phyloP scores from a whole-genome alignment of 208 protist species.

The Tritrichomonas musculus region DNA sequence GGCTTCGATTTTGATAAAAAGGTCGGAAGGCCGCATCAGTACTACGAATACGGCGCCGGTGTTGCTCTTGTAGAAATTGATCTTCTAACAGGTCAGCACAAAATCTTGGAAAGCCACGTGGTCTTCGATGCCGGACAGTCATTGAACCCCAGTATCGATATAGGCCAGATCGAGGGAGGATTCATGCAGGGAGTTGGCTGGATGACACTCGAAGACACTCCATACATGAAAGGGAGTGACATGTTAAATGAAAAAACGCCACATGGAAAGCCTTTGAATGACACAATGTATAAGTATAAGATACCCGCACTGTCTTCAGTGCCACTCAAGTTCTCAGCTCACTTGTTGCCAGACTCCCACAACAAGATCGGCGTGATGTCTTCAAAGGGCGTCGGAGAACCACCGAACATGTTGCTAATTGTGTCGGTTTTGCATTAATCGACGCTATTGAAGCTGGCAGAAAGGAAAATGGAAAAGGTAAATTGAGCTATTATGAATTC shows the following conservation, averaged over 20 bases:
- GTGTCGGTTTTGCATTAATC: constrained; percentile 65
- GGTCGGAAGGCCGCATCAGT: constrained; percentile 55
- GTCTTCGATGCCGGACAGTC: constrained; percentile 53
- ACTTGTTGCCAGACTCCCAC: constrained; percentile 43
- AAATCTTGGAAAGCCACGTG: constrained; percentile 46
- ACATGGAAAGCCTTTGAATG: constrained; percentile 45
- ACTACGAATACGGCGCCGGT: constrained; percentile 59
- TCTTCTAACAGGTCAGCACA: constrained; percentile 50
- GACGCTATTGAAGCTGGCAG: constrained; percentile 56
- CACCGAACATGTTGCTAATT: constrained; percentile 65
- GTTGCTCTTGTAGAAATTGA: constrained; percentile 57
- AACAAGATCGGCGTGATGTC: constrained; percentile 36
- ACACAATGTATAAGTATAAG: constrained; percentile 58
- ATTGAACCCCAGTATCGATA: constrained; percentile 56
- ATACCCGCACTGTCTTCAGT: constrained; percentile 64
- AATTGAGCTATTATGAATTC: too few species aligned
- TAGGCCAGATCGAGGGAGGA: constrained; percentile 51
- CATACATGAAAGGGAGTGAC: neutral
- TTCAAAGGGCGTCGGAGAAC: constrained; percentile 67
- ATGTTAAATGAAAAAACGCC: too few species aligned
- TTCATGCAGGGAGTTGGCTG: constrained; percentile 38
- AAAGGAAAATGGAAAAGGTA: neutral
- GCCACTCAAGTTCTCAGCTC: constrained; percentile 47
- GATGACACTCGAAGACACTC: neutral
- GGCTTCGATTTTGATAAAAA: constrained; percentile 45